Evolutionary conservation across 257 asterid genomes (phyloP), one percentile per base, ranked within the genome.

Genomic region (Solanum bulbocastanum): DNA sequence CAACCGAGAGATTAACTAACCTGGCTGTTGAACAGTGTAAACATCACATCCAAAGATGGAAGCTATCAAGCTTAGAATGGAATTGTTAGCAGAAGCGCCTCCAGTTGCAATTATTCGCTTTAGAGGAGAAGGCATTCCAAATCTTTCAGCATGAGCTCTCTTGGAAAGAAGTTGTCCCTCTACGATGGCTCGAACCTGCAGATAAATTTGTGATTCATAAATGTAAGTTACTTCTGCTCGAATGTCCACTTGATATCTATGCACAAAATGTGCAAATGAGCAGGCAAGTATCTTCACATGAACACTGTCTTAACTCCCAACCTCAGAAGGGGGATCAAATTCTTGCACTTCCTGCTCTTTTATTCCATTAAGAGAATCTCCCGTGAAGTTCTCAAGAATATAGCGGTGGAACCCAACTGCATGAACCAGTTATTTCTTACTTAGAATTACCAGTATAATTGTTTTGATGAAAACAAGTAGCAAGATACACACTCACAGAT

Each of bases 21-120:
- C 99, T 79, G 99, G 91, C 90, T 95, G 94, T 90, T 97, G 94
- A 87, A 97, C 92, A 36, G 89, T 95, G 75, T 93, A 94, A 35
- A 96, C 96, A 75, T 95, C 91, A 90, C 95, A 94, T 30, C 98
- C 99, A 49, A 95, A 97, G 65, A 97, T 93, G 25, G 98, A 94
- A 88, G 99, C 98, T 33, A 96, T 86, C 8, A 88, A 83, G 82
- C 84, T 89, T 37, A 96, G 93, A 74, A 97, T 94, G 93, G 89
- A 82, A 69, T 66, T 83, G 87, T 97, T 97, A 4, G 94, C 92
- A 10, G 99, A 97, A 66, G 99, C 99, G 88, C 99, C 99, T 88
- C 99, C 99, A 0, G 99, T 97, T 8, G 99, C 99, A 83, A 97
- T 95, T 78, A 97, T 96, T 75, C 98, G 94, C 87, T 94, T 97